Evolutionary conservation across 306 rosid species (phyloP).

Genomic region (Cicer cuneatum): DNA sequence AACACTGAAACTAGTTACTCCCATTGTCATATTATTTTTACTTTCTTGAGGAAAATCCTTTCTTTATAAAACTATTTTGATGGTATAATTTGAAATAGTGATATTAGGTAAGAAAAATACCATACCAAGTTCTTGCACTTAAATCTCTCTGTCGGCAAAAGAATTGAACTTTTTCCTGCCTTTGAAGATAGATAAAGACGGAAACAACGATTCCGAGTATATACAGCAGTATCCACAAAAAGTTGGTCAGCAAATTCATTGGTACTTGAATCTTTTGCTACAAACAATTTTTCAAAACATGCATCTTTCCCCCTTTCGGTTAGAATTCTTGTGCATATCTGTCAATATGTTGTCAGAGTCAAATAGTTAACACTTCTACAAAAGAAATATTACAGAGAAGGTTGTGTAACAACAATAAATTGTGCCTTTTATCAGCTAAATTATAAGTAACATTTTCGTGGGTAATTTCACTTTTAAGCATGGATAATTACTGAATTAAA

Average conservation of each 20-base stretch:
- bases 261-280: constrained; percentile 71
- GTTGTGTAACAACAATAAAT: constrained; percentile 40
- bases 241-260: constrained; percentile 59
- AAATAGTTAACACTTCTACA: constrained; percentile 48
- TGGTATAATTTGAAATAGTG: constrained; percentile 31
- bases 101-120: constrained; percentile 35
- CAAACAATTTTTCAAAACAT: constrained; percentile 62
- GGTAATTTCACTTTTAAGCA: constrained; percentile 9
- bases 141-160: constrained; percentile 71
- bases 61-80: constrained; percentile 11
- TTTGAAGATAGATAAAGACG: constrained; percentile 87
- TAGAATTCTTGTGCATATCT: constrained; percentile 85
- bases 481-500: constrained; percentile 21
- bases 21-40: not conserved
- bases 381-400: constrained; percentile 38
- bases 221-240: constrained; percentile 93
- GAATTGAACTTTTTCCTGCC: constrained; percentile 89
- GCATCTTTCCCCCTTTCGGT: constrained; percentile 52
- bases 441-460: constrained; percentile 2
- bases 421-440: constrained; percentile 31
- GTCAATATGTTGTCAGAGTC: constrained; percentile 50
- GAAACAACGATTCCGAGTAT: constrained; percentile 91
- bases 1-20: constrained; percentile 25
- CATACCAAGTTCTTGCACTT: constrained; percentile 71
- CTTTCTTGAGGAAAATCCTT: not conserved